Evolutionary conservation across 2,329 filamentous ascomycete genomes (phyloP), one percentile per base, ranked within the genome.

Genomic region (Macrophomina phaseolina): DNA sequence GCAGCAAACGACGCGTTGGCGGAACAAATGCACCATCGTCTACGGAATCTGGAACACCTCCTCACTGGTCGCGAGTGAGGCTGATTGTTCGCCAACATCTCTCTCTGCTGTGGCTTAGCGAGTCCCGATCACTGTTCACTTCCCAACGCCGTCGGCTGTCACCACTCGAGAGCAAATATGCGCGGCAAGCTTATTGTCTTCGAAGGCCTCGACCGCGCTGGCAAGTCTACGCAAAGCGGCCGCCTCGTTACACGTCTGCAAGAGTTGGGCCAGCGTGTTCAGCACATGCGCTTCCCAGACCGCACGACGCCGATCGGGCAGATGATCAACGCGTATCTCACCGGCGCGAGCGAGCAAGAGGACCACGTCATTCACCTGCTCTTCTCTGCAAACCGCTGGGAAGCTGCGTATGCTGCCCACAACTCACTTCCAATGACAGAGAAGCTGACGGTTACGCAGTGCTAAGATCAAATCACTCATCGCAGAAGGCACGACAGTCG

Each of bases 351-450:
- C 30, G 86, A 91, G 67, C 87, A 94, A 78, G 91, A 95, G 68
- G 93, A 97, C 77, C 93, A 97, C 75, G 91, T 90, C 4, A 94
- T 97, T 72, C 94, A 97, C 77, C 85, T 97, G 1, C 85, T 97
- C 23, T 97, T 97, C 79, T 93, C 90, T 67, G 93, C 94, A 9
- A 97, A 97, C 77, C 86, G 94, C 56, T 97, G 94, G 94, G 94
- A 97, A 75, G 78, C 82, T 53, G 81, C 78, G 75, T 80, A 75
- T 48, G 76, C 75, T 46, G 16, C 32, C n/a, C 14, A n/a, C 8
- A 7, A 38, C n/a, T 7, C 30, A 11, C 14, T 34, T n/a, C 5
- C n/a, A 49, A 36, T 3, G 11, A n/a, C 5, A n/a, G 8, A 5
- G n/a, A 32, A 12, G 32, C 56, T 56, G 18, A 67, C 23, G 11